Evolutionary conservation across 352 stramenopile species (phyloP), one percentile per base, ranked within the genome.

Genomic region (Globisporangium okanoganense): DNA sequence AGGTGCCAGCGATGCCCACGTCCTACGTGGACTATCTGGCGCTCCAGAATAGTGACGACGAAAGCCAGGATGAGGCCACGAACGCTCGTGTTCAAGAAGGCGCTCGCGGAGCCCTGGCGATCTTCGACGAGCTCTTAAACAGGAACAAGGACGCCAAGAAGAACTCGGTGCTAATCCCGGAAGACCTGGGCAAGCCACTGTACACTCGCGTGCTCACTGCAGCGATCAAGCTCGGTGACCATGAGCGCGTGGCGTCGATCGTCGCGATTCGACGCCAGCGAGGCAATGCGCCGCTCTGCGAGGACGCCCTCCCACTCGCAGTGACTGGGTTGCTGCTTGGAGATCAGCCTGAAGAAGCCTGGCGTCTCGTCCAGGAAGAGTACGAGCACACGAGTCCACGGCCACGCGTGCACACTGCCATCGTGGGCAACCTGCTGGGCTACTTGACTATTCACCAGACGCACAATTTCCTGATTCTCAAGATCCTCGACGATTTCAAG

Each of bases 401-500:
- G 4, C 48, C 48, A 9, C 48, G 58, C 2, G 58, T 43, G 9
- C 29, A 38, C n/a, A 20, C 36, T 18, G 7, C 41, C 5, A 20
- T 58, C 9, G 48, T 51, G 25, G 20, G 25, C n/a, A 57, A 50
- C 50, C 18, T 64, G 47, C 36, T 64, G 31, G 20, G 29, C 35
- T 52, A 45, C 16, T 43, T 64, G 25, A 58, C 36, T 18, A 24
- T 48, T 22, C 25, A 57, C 29, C 22, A 20, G 22, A 24, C 35
- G 31, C 44, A 29, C 36, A 51, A 33, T 2, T 13, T 22, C 12
- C 25, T 64, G 14, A 51, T 64, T 5, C 25, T 64, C n/a, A 29
- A 45, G 36, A 41, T 64, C 27, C 27, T 64, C 13, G 27, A 57
- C n/a, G 58, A 64, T 22, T 25, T 64, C n/a, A 38, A 56, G 27